Base-by-base conservation (phyloP, 768 basidiomycete species). In the Pisolithus marmoratus region DNA sequence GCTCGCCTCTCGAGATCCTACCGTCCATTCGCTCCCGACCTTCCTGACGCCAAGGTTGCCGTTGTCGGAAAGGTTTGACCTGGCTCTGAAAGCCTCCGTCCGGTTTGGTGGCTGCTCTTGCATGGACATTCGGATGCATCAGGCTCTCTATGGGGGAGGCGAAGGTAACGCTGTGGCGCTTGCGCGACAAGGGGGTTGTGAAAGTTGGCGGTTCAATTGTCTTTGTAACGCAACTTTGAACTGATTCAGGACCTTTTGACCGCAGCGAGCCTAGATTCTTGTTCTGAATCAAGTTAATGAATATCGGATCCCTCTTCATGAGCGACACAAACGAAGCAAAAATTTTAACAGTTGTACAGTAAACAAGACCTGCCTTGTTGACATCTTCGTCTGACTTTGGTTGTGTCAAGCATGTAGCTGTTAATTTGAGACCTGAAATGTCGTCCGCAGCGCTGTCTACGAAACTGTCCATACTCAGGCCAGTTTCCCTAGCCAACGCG, bases 271-370 rank as follows among this genome's bases (percentile, higher is more conserved):
- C 52, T 9, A 68, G 69, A 24, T 65, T 54, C 4, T 51, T 51
- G 40, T 72, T 69, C 19, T 60, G 54, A n/a, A 74, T 78, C 50
- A 79, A 66, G 60, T 81, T 79, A 51, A 79, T 72, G 40, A 70
- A 75, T 8, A 67, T 57, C 20, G 55, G 53, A 40, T 71, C 56
- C 20, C 50, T 54, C 46, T 47, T 19, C 11, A 57, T 47, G 50
- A 31, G 61, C 60, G 56, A 55, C 40, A 31, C 38, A 40, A 31
- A 46, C 22, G 49, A 24, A 29, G 49, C n/a, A 38, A 58, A 8
- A 53, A 17, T 48, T 38, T 5, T 36, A 38, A 49, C n/a, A 42
- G 40, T 17, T 29, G n/a, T 26, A 24, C 22, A 26, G 22, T 14
- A 44, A 26, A 44, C 36, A 23, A n/a, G 34, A 24, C n/a, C 27